Conservation (phyloP, 2,329 filamentous ascomycete species). For the Fonsecaea pedrosoi region DNA sequence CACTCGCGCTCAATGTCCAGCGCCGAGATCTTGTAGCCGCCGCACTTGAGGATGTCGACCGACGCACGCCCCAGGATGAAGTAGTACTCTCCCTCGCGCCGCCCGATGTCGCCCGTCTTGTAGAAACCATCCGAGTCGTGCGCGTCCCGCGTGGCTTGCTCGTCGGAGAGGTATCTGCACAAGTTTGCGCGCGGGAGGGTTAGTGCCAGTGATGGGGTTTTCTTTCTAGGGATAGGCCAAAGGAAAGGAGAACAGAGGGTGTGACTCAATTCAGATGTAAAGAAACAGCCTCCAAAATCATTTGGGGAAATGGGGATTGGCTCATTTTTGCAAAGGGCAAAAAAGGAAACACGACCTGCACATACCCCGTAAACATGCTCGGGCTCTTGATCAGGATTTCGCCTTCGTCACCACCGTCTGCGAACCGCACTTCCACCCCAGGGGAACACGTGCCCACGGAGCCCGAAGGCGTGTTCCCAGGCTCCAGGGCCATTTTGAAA, state of each 20-base stretch:
- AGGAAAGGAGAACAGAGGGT: neutral
- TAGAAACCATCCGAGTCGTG: constrained; percentile 44
- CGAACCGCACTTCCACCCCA: constrained; percentile 49
- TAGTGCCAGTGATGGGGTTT: no score
- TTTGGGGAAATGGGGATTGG: neutral
- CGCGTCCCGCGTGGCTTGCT: constrained; percentile 40
- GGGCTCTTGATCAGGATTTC: constrained; percentile 52
- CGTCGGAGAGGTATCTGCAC: constrained; percentile 36
- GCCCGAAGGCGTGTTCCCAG: constrained; percentile 4
- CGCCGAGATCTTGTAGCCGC: constrained; percentile 57
- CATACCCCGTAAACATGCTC: constrained; percentile 45
- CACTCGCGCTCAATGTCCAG: constrained; percentile 58
- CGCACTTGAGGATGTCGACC: constrained; percentile 58
- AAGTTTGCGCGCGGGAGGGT: neutral
- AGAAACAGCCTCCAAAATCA: neutral
- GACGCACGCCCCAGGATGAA: constrained; percentile 55
- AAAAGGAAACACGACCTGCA: constrained; percentile 31
- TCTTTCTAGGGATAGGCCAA: no score
- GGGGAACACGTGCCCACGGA: constrained; percentile 45
- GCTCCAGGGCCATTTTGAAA: constrained; percentile 46
- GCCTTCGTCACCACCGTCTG: constrained; percentile 53
- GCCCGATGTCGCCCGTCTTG: constrained; percentile 47
- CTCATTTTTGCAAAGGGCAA: constrained; percentile 43
- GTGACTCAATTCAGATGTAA: neutral
- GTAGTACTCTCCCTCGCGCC: constrained; percentile 44